A percentile compares a stretch with the other conserved stretches of the same genome.
Conservation (phyloP, 768 basidiomycete species). For the Boletus reticuloceps region DNA sequence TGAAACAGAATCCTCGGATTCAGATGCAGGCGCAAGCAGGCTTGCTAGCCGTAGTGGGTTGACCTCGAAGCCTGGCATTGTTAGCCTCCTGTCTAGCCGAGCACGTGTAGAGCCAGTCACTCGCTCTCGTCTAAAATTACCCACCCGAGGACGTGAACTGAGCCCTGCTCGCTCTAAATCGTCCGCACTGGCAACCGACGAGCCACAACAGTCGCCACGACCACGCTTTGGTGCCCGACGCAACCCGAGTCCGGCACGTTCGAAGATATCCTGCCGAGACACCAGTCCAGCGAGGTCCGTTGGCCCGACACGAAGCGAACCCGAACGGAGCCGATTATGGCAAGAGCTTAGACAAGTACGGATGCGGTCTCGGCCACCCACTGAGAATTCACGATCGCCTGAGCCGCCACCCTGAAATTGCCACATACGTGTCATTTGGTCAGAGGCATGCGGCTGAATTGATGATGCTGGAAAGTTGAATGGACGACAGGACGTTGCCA, state of each 20-base stretch:
- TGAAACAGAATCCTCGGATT: conserved; percentile 33
- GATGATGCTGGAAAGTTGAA: conserved; percentile 5
- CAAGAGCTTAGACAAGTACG: conserved; percentile 52
- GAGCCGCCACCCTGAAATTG: conserved; percentile 35
- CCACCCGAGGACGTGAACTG: conserved; percentile 26
- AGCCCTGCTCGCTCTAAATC: conserved; percentile 33
- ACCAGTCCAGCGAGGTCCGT: conserved; percentile 28
- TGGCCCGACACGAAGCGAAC: conserved; percentile 34
- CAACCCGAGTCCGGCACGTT: conserved; percentile 38
- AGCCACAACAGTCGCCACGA: conserved; percentile 26
- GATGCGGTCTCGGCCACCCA: conserved; percentile 44
- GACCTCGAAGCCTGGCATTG: conserved; percentile 33
- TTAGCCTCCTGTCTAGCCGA: conserved; percentile 38
- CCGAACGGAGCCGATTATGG: conserved; percentile 49
- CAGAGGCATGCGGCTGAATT: conserved; percentile 11
- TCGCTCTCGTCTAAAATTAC: conserved; percentile 27
- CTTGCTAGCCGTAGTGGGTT: conserved; percentile 26
- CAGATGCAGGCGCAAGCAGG: conserved; percentile 26
- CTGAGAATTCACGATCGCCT: conserved; percentile 40
- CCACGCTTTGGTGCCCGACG: conserved; percentile 38
- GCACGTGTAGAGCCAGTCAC: conserved; percentile 24
- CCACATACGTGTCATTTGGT: conserved; percentile 12
- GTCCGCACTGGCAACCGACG: conserved; percentile 22
- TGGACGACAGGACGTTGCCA: conserved; percentile 11
- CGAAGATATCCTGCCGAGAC: conserved; percentile 28